Conservation (phyloP, 805 yeast species). For the Metschnikowia lunata region DNA sequence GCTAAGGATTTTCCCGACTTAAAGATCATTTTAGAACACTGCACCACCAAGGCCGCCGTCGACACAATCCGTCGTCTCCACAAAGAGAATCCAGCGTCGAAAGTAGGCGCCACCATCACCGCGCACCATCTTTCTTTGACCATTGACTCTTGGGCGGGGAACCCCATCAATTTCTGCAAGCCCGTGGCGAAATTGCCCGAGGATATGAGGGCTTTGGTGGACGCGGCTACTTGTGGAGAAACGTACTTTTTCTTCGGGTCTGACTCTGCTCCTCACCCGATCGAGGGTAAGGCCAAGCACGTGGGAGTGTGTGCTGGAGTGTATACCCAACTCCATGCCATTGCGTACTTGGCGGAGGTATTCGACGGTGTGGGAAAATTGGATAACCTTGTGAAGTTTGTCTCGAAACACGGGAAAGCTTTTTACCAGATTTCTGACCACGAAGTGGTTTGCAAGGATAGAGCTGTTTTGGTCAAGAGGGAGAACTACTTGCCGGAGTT, state of each 20-base stretch:
- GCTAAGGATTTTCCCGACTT: constrained; percentile 81
- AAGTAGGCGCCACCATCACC: constrained; percentile 88
- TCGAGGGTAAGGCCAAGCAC: constrained; percentile 69
- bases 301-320: constrained; percentile 97
- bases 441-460: constrained; percentile 37
- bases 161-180: constrained; percentile 91
- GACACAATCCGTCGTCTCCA: constrained; percentile 63
- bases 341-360: constrained; percentile 81
- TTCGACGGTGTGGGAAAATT: constrained; percentile 66
- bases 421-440: constrained; percentile 62
- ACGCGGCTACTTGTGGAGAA: constrained; percentile 88
- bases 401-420: constrained; percentile 62
- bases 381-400: constrained; percentile 68
- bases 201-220: constrained; percentile 74
- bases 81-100: constrained; percentile 28
- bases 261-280: constrained; percentile 96
- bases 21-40: constrained; percentile 87
- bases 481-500: constrained; percentile 56
- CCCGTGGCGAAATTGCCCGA: constrained; percentile 94
- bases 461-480: constrained; percentile 53
- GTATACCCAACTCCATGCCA: constrained; percentile 78
- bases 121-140: constrained; percentile 91
- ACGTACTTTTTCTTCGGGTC: constrained; percentile 95
- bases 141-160: constrained; percentile 95
- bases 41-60: constrained; percentile 88